Base-by-base conservation (phyloP, 208 protist species). In the Leishmania turanica region DNA sequence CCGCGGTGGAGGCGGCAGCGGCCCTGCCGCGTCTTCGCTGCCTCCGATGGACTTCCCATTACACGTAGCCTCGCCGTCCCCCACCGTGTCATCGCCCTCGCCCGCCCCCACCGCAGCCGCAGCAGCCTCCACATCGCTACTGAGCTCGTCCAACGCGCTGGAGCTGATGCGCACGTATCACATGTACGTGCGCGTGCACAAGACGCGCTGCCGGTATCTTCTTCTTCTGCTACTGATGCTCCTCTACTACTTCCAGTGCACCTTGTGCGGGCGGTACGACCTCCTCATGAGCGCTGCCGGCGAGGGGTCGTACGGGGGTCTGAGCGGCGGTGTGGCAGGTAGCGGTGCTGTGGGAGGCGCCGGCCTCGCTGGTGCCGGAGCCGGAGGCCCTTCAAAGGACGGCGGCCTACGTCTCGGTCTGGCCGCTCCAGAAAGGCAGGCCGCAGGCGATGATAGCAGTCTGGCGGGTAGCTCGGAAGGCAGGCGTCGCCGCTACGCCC, bases 101-200 rank as follows among this genome's bases (percentile, higher is more conserved):
- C 24, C 68, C 3, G 68, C 27, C 21, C 19, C 42, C 68, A 53
- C 42, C 27, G 24, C 24, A n/a, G 19, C 56, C 11, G 56, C 74
- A 17, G 56, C 40, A 34, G 37, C 37, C 34, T 65, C 74, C 17
- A 49, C 47, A 3, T 40, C 53, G 42, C 24, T 51, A 2, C 37
- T 77, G 47, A 81, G 45, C 62, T 37, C 58, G 40, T 40, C 82
- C 58, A 79, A 66, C 42, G 71, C 76, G 51, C 45, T 81, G 21
- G 82, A 85, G 56, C 70, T 78, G 60, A 81, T 85, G 77, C 82
- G 82, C 62, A 77, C 53, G 54, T 74, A 85, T 58, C 45, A 79
- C 75, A 15, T 74, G 21, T 86, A 83, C 75, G 68, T 86, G 17
- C 78, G 66, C 8, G 45, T 49, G 58, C 78, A 62, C 47, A 82